These are phyloP conservation scores for Coemansia sp. DNA, from an alignment of 192 early-diverging fungal species.

Conservation along the genomic window DNA sequence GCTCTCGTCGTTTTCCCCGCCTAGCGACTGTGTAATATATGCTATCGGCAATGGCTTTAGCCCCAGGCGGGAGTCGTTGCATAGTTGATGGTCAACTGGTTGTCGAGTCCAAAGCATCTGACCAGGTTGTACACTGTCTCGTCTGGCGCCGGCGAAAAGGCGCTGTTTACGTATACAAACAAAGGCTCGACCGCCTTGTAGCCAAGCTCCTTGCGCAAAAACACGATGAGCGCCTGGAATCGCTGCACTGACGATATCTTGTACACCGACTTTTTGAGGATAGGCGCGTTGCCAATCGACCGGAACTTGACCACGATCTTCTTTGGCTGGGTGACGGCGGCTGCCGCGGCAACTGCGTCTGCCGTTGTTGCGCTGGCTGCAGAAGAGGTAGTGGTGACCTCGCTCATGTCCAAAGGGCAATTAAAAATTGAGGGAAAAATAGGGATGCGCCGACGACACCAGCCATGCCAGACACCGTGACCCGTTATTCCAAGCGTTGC, in stretches of 20 bases:
- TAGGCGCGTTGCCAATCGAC: constrained; percentile 88
- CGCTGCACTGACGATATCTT: constrained; percentile 83
- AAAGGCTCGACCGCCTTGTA: constrained; percentile 75
- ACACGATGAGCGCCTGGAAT: constrained; percentile 84
- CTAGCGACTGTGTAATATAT: neutral
- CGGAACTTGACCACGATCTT: constrained; percentile 83
- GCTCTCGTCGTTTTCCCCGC: neutral
- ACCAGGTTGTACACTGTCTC: constrained; percentile 82
- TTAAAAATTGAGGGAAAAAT: too few species aligned
- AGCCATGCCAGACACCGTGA: too few species aligned
- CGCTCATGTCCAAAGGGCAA: constrained; percentile 13
- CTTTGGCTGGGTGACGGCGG: constrained; percentile 14
- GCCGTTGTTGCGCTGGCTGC: constrained; percentile 12
- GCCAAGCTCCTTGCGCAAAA: constrained; percentile 81
- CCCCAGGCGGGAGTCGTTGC: constrained; percentile 93
- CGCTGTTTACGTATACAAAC: constrained; percentile 93
- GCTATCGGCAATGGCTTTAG: constrained; percentile 29
- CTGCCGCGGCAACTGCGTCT: neutral
- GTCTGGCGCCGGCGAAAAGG: constrained; percentile 95
- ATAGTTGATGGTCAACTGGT: constrained; percentile 88
- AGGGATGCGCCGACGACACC: too few species aligned
- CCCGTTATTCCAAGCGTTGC: neutral
- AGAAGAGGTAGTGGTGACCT: neutral
- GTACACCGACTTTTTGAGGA: constrained; percentile 84
- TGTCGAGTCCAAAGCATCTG: constrained; percentile 83